Percentiles rank a stretch among this genome's conserved stretches.
These are phyloP conservation scores for Solanum peruvianum DNA, from an alignment of 257 asterid species.

Conservation along the genomic window DNA sequence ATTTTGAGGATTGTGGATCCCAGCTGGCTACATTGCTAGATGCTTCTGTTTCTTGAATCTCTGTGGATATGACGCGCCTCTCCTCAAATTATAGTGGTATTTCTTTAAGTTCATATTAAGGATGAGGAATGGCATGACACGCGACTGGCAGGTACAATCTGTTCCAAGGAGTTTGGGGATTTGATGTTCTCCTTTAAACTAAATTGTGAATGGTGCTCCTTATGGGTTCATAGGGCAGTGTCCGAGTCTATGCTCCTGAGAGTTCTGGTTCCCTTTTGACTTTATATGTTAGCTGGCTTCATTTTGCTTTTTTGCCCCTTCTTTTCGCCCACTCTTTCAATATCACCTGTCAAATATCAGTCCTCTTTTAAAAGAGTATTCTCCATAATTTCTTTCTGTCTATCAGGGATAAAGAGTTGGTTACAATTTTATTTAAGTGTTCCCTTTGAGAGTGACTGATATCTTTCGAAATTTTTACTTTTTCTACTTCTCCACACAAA, in stretches of 20 bases:
- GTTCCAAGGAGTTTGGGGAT: conserved; percentile 23
- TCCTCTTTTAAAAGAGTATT: neutral
- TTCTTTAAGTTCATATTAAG: conserved; percentile 34
- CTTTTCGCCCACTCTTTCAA: neutral
- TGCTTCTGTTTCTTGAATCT: conserved; percentile 69
- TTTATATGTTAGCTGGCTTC: neutral
- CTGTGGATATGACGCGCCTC: conserved; percentile 50
- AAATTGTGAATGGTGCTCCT: neutral
- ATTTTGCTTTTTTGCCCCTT: neutral
- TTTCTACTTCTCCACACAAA: neutral
- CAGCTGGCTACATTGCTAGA: conserved; percentile 73
- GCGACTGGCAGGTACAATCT: conserved; percentile 58
- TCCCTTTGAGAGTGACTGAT: neutral
- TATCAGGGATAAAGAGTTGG: neutral
- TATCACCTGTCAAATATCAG: neutral
- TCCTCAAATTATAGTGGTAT: conserved; percentile 45
- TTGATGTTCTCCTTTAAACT: conserved; percentile 9
- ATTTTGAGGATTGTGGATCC: conserved; percentile 80
- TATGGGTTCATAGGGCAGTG: neutral
- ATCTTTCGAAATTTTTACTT: neutral
- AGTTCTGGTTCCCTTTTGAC: neutral
- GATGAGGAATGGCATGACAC: conserved; percentile 47
- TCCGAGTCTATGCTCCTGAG: neutral
- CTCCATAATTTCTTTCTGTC: neutral
- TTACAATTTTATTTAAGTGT: neutral